Conservation (phyloP, 1,284 basidiomycete species). For the Xanthoconium separans region DNA sequence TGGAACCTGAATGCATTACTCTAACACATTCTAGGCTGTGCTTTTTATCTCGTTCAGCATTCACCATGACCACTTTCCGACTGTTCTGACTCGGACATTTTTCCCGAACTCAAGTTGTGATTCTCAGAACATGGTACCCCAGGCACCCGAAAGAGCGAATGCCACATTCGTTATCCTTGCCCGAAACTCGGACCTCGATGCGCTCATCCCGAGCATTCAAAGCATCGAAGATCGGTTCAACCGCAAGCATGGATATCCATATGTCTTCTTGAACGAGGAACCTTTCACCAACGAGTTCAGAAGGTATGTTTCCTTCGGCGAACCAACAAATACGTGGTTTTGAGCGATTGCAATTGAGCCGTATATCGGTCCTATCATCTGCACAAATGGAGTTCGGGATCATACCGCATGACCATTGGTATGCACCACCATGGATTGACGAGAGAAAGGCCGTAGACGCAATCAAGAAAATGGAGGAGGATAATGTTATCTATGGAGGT, state of each 20-base stretch:
- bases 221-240: constrained; percentile 64
- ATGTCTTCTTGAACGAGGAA: constrained; percentile 72
- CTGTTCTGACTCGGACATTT: no score
- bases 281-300: constrained; percentile 72
- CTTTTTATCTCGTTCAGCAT: no score
- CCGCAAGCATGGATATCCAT: constrained; percentile 63
- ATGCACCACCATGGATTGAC: constrained; percentile 80
- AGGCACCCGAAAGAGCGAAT: constrained; percentile 19
- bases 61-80: no score
- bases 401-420: constrained; percentile 75
- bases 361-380: constrained; percentile 54
- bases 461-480: constrained; percentile 57
- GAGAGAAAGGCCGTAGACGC: constrained; percentile 61
- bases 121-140: no score
- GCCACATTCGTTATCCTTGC: constrained; percentile 34
- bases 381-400: constrained; percentile 67
- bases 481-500: constrained; percentile 73
- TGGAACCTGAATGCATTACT: no score
- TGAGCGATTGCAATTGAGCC: constrained; percentile 36
- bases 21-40: no score
- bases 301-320: constrained; percentile 31
- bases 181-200: constrained; percentile 45
- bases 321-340: background rate
- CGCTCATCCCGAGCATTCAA: constrained; percentile 53
- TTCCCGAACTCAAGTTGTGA: no score